These are phyloP conservation scores for Chytriomyces sp. DNA, from an alignment of 192 early-diverging fungal genomes.

Conservation along the genomic window DNA sequence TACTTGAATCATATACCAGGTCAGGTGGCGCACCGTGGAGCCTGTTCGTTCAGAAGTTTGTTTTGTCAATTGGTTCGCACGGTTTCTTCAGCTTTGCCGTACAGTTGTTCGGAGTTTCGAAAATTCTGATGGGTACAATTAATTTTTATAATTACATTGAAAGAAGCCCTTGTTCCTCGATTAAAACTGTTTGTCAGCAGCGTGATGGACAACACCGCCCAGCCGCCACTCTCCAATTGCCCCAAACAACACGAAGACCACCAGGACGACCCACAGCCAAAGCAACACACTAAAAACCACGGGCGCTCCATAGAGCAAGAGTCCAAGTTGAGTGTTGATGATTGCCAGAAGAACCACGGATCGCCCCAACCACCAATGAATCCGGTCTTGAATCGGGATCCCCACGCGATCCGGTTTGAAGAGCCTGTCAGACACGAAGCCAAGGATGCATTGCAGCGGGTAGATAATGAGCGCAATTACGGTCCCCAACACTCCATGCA, in stretches of 20 bases:
- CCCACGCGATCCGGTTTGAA: conserved; percentile 2
- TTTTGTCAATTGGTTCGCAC: neutral
- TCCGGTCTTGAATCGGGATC: conserved; percentile 33
- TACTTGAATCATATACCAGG: no score
- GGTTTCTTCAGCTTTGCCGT: neutral
- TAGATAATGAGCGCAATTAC: conserved; percentile 6
- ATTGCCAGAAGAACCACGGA: neutral
- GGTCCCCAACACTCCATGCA: conserved; percentile 18
- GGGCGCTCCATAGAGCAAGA: neutral
- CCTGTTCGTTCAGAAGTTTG: no score
- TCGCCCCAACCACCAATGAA: conserved; percentile 40
- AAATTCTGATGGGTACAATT: no score
- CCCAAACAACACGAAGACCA: neutral
- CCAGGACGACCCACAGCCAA: neutral
- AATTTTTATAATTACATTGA: no score
- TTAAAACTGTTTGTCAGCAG: neutral
- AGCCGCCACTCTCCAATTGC: neutral
- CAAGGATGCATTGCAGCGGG: conserved; percentile 29
- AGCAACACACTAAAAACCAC: neutral
- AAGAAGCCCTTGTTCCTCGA: no score
- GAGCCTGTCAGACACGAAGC: conserved; percentile 19
- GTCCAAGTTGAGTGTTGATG: neutral
- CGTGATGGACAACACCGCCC: neutral
- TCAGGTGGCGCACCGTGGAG: no score
- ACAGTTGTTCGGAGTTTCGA: neutral